phyloP scores from a whole-genome alignment of 1,284 basidiomycete genomes.

The Sanguinoderma infundibulare region DNA sequence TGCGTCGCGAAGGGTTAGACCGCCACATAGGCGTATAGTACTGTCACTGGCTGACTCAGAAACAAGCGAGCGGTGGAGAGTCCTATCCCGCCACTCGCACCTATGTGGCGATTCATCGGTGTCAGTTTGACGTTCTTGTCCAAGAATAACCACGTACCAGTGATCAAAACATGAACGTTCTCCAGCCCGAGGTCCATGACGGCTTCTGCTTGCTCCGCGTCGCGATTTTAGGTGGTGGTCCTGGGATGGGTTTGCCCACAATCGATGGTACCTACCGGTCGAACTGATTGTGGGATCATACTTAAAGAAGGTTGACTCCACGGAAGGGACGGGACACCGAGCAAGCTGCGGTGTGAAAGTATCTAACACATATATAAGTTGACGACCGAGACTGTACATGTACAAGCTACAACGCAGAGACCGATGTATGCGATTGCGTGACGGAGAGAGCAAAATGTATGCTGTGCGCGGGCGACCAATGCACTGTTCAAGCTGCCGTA shows the following conservation, averaged over 20 bases:
- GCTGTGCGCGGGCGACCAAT: conserved; percentile 1
- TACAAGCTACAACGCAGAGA: conserved; percentile 2
- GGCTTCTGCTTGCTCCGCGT: too few species aligned
- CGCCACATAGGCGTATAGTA: neutral
- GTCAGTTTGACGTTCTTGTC: neutral
- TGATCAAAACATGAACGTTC: conserved; percentile 41
- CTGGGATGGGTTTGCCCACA: neutral
- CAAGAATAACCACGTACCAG: conserved; percentile 28
- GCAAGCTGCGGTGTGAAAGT: neutral
- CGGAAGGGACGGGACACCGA: neutral
- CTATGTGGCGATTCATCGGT: conserved; percentile 20
- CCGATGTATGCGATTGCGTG: neutral
- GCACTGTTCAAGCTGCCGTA: neutral
- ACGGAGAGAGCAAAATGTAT: neutral
- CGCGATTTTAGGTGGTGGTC: neutral
- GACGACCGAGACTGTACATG: neutral
- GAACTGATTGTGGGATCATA: neutral
- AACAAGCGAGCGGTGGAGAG: conserved; percentile 41
- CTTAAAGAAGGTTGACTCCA: neutral
- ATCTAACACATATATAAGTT: neutral
- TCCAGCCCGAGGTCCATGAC: conserved; percentile 40
- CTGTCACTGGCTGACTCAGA: conserved; percentile 41
- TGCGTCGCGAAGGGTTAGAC: conserved; percentile 31
- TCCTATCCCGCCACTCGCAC: conserved; percentile 46
- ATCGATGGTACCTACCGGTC: conserved; percentile 3